Conservation (phyloP, 352 stramenopile species). For the Blastocystis sp. region DNA sequence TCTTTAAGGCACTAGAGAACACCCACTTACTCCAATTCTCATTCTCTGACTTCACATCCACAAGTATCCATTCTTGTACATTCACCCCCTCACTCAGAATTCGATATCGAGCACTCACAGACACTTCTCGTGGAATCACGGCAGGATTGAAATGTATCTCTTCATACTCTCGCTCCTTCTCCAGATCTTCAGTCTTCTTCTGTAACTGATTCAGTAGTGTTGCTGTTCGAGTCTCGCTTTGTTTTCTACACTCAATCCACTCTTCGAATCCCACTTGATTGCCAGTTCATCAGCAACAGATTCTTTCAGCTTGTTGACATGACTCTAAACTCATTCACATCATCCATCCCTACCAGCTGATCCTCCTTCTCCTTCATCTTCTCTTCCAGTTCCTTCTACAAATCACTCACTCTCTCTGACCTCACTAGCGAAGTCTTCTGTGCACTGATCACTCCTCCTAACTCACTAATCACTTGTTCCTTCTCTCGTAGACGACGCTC, state of each 20-base stretch:
- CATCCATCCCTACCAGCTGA: background rate
- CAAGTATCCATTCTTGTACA: conserved; percentile 11
- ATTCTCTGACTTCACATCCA: background rate
- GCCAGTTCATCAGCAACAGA: conserved; percentile 26
- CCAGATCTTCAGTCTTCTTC: conserved; percentile 4
- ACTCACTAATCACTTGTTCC: conserved; percentile 36
- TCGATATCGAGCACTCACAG: background rate
- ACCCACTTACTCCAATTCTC: conserved; percentile 18
- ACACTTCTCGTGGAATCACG: background rate
- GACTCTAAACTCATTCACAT: background rate
- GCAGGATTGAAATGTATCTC: background rate
- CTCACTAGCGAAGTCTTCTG: background rate
- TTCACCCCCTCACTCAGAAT: background rate
- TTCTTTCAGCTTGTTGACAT: conserved; percentile 30
- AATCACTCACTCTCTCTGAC: background rate
- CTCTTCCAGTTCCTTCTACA: conserved; percentile 31
- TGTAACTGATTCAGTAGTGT: conserved; percentile 17
- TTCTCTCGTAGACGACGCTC: conserved; percentile 24
- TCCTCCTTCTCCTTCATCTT: conserved; percentile 13
- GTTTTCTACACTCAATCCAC: background rate
- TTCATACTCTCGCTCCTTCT: background rate
- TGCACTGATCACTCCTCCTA: conserved; percentile 30
- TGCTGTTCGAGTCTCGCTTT: conserved; percentile 2
- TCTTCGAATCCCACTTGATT: background rate
- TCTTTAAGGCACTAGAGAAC: background rate